Base-by-base conservation (phyloP, 805 yeast species). In the Cyberlindnera suaveolens region DNA sequence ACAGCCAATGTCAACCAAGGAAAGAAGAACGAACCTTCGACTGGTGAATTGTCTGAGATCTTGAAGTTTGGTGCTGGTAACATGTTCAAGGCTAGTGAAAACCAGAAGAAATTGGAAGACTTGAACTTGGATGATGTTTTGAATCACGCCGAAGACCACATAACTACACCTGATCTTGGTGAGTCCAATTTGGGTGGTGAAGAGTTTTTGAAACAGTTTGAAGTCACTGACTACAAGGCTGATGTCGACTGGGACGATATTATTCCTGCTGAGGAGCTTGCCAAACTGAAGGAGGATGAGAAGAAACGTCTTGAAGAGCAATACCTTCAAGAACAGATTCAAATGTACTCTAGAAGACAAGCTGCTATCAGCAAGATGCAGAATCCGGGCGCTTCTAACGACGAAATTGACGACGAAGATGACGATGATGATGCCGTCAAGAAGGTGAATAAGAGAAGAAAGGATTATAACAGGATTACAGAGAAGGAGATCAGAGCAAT, bases 201-300 rank as follows among this genome's bases (percentile, higher is more conserved):
- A 64, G 99, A 93, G 66, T 93, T 93, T 60, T 74, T 93, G 66
- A 88, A 80, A 58, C 99, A 93, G 66, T 93, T 93, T 62, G 99
- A 93, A 65, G 99, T 93, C 41, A 93, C 99, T 0, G 99, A 93
- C 62, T 95, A 90, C 64, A 93, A 93, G 68, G 98, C 99, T 1
- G 96, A 91, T 63, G 89, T 91, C 48, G 95, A 89, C 50, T 93
- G 99, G 99, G 98, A 93, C 67, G 99, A 93, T 63, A 93, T 93
- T 54, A 93, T 93, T 56, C 99, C 99, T 0, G 90, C 87, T 51
- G 96, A 86, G 36, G 99, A 93, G 63, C 71, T 95, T 50, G 75
- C 80, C 47, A 87, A 85, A 61, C 72, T 93, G 54, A 93, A 93
- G 61, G 96, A 85, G 50, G 96, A 89, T 43, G 99, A 93, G 61